Evolutionary conservation across 2,329 filamentous ascomycete species (phyloP), one percentile per base, ranked within the genome.

Genomic region (Fusarium sp.): DNA sequence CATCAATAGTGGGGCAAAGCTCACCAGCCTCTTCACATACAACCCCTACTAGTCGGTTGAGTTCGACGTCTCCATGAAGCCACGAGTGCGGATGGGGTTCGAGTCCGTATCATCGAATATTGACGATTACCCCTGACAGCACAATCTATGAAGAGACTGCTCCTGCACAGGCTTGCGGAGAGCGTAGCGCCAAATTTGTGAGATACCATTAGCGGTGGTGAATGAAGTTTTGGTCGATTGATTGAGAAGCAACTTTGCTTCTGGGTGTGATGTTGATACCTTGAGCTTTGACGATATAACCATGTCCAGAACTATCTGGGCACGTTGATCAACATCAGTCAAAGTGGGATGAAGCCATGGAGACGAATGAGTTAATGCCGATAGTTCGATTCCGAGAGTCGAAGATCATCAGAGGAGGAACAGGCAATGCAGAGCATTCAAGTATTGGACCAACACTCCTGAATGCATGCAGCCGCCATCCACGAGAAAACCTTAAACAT

Each of bases 31-130:
- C 72, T 7, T 74, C 72, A 41, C 65, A 56, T 32, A 68, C 69
- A 41, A 73, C 69, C 13, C 72, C 71, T 4, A 70, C 71, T 4
- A 70, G 71, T 41, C 74, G 74, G 29, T 44, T 72, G 40, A 71
- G 42, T 62, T 77, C 69, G 22, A 69, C 65, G 41, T 73, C 66
- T 53, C 77, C 63, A 32, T 74, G 65, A 61, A 75, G 61, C 64
- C 67, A 60, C 61, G 71, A 51, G 61, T 70, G 57, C 62, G 66
- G 49, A 56, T 72, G 57, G 65, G 58, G n/a, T 65, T 71, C 30
- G 42, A 71, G 42, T 60, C 71, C 64, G 46, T 69, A 63, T 22
- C 44, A 65, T 29, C 61, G 57, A 20, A 41, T 46, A 24, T n/a
- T 49, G 27, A 45, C 45, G 22, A 55, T 29, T 30, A 45, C 57